Evolutionary conservation across 106 monocot genomes (phyloP).

Genomic region (Alisma plantagoaquatica): DNA sequence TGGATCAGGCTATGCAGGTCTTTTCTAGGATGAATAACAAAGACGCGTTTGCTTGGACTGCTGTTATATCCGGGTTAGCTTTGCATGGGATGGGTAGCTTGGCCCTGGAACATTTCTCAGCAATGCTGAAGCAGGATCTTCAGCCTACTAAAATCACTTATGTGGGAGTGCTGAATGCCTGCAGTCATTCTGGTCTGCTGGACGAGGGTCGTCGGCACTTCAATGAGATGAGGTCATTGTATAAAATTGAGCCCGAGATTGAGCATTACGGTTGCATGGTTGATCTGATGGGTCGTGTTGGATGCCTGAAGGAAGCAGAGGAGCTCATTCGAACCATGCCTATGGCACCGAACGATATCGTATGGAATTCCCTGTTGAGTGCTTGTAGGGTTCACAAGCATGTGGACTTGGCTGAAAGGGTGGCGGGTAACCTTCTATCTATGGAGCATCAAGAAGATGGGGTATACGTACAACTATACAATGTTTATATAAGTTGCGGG

Average conservation of each 20-base stretch:
- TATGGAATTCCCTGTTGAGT: conserved; percentile 62
- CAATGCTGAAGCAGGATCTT: conserved; percentile 44
- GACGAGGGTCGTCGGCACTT: conserved; percentile 42
- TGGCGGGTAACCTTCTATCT: conserved; percentile 27
- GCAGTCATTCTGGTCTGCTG: conserved; percentile 64
- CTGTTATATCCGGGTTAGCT: conserved; percentile 53
- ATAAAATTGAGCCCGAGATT: conserved; percentile 55
- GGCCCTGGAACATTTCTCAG: conserved; percentile 44
- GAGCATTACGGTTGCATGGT: conserved; percentile 93
- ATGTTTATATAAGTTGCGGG: conserved; percentile 43
- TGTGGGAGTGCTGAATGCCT: conserved; percentile 59
- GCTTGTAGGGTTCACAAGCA: conserved; percentile 54
- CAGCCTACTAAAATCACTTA: conserved; percentile 51
- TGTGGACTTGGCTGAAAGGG: conserved; percentile 35
- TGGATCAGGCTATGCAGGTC: conserved; percentile 42
- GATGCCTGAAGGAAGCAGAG: conserved; percentile 46
- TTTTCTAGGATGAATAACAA: conserved; percentile 39
- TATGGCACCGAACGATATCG: conserved; percentile 50
- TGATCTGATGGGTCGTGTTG: conserved; percentile 49
- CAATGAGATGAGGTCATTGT: conserved; percentile 37
- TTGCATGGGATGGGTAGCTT: conserved; percentile 50
- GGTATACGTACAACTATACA: conserved; percentile 56
- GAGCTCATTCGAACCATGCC: conserved; percentile 55
- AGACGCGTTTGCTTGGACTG: conserved; percentile 49
- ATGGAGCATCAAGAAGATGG: conserved; percentile 53